phyloP scores from a whole-genome alignment of 345 rosid genomes.

The Corchorus capsularis region DNA sequence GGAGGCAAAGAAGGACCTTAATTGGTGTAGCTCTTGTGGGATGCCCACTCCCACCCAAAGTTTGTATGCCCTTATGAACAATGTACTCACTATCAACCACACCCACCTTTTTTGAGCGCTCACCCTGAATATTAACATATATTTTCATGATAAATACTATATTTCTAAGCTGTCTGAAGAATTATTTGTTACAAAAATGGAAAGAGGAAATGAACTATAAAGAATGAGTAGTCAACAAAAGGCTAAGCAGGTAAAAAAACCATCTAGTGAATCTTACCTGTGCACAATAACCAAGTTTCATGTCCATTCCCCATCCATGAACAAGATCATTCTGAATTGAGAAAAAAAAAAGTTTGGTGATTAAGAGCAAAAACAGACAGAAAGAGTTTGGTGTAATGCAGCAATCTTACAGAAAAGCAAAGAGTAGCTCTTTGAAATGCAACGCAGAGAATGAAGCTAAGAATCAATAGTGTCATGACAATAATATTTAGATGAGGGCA shows the following conservation, averaged over 20 bases:
- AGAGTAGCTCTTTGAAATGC: neutral
- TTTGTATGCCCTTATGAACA: slow-evolving; percentile 86
- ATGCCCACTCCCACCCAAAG: slow-evolving; percentile 67
- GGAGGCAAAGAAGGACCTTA: slow-evolving; percentile 43
- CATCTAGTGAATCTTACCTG: slow-evolving; percentile 54
- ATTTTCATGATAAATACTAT: neutral
- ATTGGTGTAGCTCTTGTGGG: slow-evolving; percentile 24
- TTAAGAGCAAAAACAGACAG: neutral
- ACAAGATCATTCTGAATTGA: slow-evolving; percentile 82
- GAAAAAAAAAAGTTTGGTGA: neutral
- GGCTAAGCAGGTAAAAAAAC: neutral
- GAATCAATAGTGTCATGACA: neutral
- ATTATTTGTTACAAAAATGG: neutral
- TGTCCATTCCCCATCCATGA: slow-evolving; percentile 99
- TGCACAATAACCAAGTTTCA: slow-evolving; percentile 97
- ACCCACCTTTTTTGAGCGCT: slow-evolving; percentile 85
- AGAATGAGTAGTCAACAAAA: neutral
- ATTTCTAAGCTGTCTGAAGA: neutral
- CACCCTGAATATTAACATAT: slow-evolving; percentile 57
- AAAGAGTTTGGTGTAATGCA: neutral
- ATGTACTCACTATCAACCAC: slow-evolving; percentile 85
- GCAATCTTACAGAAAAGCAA: neutral
- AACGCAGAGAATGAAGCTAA: neutral
- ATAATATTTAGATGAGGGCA: neutral
- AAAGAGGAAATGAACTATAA: neutral